Evolutionary conservation across 768 basidiomycete genomes (phyloP).

Genomic region (Kwoniella botswanensis): DNA sequence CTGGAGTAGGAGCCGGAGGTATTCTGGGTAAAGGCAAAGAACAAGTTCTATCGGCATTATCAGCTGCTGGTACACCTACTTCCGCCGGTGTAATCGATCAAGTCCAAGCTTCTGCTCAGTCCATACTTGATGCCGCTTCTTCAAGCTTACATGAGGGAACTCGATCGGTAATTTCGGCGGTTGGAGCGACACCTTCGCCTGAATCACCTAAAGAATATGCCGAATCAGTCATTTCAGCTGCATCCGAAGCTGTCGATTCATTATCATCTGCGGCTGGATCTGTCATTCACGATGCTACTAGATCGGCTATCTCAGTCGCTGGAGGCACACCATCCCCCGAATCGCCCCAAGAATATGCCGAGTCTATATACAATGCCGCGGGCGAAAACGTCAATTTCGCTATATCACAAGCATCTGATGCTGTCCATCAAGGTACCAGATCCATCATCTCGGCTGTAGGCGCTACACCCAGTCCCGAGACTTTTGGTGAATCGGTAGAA

Average conservation of each 20-base stretch:
- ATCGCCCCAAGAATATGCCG: slow-evolving; percentile 29
- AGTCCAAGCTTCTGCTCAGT: slow-evolving; percentile 14
- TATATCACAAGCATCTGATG: slow-evolving; percentile 16
- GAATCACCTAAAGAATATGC: slow-evolving; percentile 41
- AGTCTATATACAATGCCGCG: slow-evolving; percentile 16
- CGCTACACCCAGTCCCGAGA: slow-evolving; percentile 46
- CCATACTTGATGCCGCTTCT: slow-evolving; percentile 30
- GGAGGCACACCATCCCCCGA: slow-evolving; percentile 45
- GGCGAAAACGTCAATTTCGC: slow-evolving; percentile 16
- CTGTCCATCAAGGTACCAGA: slow-evolving; percentile 36
- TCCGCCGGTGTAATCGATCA: slow-evolving; percentile 38
- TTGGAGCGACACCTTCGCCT: slow-evolving; percentile 45
- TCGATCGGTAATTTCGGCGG: slow-evolving; percentile 44
- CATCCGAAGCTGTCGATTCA: slow-evolving; percentile 16
- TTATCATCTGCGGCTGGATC: slow-evolving; percentile 15
- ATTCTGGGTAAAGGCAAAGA: slow-evolving; percentile 54
- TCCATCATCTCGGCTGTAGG: slow-evolving; percentile 46
- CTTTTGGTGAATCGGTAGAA: slow-evolving; percentile 39
- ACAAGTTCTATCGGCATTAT: slow-evolving; percentile 51
- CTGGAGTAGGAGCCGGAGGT: slow-evolving; percentile 29
- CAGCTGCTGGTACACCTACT: slow-evolving; percentile 19
- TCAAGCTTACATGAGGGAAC: slow-evolving; percentile 39
- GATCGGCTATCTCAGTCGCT: slow-evolving; percentile 29
- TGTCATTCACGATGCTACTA: slow-evolving; percentile 29
- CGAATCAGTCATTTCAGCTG: slow-evolving; percentile 27